Evolutionary conservation across 352 stramenopile genomes (phyloP), one percentile per base, ranked within the genome.

Genomic region (Phytopythium vexans): DNA sequence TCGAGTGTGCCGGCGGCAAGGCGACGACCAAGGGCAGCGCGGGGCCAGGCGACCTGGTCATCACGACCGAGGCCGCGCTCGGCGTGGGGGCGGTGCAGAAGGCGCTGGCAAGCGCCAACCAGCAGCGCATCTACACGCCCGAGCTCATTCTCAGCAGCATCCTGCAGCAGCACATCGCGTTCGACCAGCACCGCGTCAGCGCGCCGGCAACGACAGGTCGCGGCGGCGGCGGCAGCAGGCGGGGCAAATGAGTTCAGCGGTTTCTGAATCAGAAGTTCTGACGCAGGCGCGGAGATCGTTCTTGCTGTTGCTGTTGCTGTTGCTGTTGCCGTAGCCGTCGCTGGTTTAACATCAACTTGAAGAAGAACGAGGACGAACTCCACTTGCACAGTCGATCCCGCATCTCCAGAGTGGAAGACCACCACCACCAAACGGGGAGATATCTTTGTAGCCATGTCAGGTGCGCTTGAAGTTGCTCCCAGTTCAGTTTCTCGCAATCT

Each of bases 81-180:
- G 56, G 41, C 5, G 41, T 66, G n/a, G 59, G 56, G 7, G 40
- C 62, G 8, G 62, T 74, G 10, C 66, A 73, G 49, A 78, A 77
- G 45, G 47, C 63, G 10, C 43, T 77, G 2, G 51, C 21, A 0
- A 32, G 54, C 21, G 66, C 58, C 7, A 41, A 54, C 9, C 43
- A 46, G 6, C 39, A 64, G 16, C 58, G 58, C 12, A 64, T 79
- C 33, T 74, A 71, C 62, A 62, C 68, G 3, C 45, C 68, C 3
- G 72, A 82, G 50, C 46, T 78, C 32, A 66, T 82, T 16, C 48
- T 82, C 8, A 73, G 62, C 42, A 65, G 72, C 37, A 72, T 82
- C 41, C 45, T 82, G 16, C 65, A 73, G 46, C 72, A 82, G 50
- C 35, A 53, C 2, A 50, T 82, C 34, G 68, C 74, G 40, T 66